Conservation (phyloP, 495 filamentous ascomycete genomes). For the Penicillium longicatenatum region DNA sequence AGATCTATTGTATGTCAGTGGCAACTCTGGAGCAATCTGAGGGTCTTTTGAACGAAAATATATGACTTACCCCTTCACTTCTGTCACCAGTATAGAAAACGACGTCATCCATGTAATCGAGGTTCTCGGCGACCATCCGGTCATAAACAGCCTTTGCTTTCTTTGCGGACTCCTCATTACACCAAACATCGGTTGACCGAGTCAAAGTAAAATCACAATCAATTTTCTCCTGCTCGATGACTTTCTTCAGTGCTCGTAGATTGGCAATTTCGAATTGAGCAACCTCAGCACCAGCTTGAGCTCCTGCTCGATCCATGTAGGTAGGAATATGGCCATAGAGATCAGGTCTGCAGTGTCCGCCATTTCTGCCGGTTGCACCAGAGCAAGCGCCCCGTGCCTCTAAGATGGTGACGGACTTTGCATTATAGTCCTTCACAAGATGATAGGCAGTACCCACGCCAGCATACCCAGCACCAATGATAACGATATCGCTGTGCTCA, state of each 20-base stretch:
- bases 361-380: constrained; percentile 44
- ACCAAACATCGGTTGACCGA: constrained; percentile 40
- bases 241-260: constrained; percentile 31
- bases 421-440: constrained; percentile 41
- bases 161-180: constrained; percentile 30
- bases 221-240: constrained; percentile 38
- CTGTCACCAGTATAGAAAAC: constrained; percentile 29
- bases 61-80: constrained; percentile 31
- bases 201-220: constrained; percentile 44
- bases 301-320: constrained; percentile 26
- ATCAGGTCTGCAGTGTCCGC: constrained; percentile 37
- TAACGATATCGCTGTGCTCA: constrained; percentile 56
- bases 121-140: constrained; percentile 18
- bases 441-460: constrained; percentile 64
- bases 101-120: constrained; percentile 36
- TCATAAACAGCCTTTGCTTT: constrained; percentile 35
- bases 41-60: neutral
- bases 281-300: constrained; percentile 25
- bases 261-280: constrained; percentile 36
- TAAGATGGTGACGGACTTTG: constrained; percentile 34
- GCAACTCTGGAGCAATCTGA: too few species aligned
- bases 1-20: constrained; percentile 17
- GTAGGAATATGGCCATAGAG: constrained; percentile 37
- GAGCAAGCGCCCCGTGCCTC: constrained; percentile 43
- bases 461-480: constrained; percentile 72